These are phyloP conservation scores for Penicillium bialowiezense DNA, from an alignment of 495 filamentous ascomycete species.

Conservation along the genomic window DNA sequence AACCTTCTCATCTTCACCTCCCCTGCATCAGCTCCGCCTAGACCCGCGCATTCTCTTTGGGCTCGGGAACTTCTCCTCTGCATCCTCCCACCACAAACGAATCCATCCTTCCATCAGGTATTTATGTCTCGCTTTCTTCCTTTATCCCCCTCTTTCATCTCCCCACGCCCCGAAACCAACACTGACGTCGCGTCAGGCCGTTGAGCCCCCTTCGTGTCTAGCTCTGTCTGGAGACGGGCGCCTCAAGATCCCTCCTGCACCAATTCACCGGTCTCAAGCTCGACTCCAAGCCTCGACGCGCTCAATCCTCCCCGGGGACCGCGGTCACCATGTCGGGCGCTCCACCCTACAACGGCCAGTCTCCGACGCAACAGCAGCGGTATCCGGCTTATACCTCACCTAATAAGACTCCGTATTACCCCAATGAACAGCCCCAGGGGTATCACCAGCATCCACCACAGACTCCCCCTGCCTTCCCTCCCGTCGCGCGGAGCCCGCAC, in stretches of 20 bases:
- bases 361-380: conserved; percentile 41
- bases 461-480: conserved; percentile 50
- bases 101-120: conserved; percentile 26
- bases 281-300: conserved; percentile 14
- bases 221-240: neutral
- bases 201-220: conserved; percentile 25
- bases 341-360: conserved; percentile 47
- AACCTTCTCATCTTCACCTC: conserved; percentile 9
- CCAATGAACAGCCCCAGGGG: conserved; percentile 49
- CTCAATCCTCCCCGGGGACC: conserved; percentile 29
- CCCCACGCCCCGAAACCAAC: conserved; percentile 3
- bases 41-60: conserved; percentile 33
- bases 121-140: conserved; percentile 12
- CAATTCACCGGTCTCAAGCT: conserved; percentile 21
- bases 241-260: too few relatives aligned
- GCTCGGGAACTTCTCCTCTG: conserved; percentile 27
- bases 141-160: conserved; percentile 8
- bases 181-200: conserved; percentile 31
- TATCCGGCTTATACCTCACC: conserved; percentile 41
- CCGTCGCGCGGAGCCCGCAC: conserved; percentile 52
- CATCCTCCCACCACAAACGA: conserved; percentile 32
- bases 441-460: conserved; percentile 53
- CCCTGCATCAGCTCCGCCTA: conserved; percentile 26
- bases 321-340: conserved; percentile 48
- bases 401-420: conserved; percentile 49